Conservation (phyloP, 108 stramenopile genomes). For the Nitzschia putrida region DNA sequence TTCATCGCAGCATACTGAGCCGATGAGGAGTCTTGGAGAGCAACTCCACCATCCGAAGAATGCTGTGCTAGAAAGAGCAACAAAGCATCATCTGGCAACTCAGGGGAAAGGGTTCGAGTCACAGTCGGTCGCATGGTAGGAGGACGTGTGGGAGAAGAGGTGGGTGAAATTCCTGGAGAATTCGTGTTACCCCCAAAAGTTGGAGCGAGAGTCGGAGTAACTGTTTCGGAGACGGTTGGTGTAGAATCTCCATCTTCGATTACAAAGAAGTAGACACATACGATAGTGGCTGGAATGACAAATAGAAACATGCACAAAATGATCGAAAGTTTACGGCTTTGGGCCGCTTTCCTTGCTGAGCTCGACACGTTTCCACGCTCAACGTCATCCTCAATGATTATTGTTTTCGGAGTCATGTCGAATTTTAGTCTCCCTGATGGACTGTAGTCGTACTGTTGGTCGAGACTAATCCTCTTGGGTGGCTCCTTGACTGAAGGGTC, state of each 20-base stretch:
- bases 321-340: not conserved
- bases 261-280: conserved; percentile 1
- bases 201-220: not conserved
- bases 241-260: not conserved
- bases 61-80: not conserved
- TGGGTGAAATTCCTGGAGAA: not conserved
- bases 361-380: not conserved
- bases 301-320: conserved; percentile 3
- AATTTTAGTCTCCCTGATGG: conserved; percentile 11
- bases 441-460: conserved; percentile 10
- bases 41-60: conserved; percentile 15
- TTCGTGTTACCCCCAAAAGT: not conserved
- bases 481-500: not conserved
- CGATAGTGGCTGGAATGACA: conserved; percentile 2
- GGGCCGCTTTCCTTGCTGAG: not conserved
- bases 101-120: not conserved
- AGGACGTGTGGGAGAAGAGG: not conserved
- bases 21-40: conserved; percentile 29
- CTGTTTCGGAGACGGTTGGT: not conserved
- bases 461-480: not conserved
- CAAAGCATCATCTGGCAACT: not conserved
- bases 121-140: not conserved
- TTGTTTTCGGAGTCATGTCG: conserved; percentile 8
- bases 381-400: conserved; percentile 1
- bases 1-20: conserved; percentile 51